Evolutionary conservation across 805 yeast species (phyloP), one percentile per base, ranked within the genome.

Genomic region (Metschnikowia lunata): DNA sequence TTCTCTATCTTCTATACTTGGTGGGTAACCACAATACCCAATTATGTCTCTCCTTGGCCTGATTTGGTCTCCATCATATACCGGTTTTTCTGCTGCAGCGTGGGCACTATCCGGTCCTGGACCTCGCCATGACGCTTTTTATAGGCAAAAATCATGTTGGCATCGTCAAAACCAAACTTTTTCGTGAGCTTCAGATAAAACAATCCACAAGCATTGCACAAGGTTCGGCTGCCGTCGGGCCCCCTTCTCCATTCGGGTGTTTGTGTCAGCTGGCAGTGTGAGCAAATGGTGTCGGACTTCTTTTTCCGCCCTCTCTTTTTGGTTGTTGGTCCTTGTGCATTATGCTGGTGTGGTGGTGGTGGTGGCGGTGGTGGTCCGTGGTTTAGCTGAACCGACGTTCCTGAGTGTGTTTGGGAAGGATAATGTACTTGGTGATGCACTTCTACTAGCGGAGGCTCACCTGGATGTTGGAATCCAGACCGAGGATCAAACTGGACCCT

Each of bases 161-260:
- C 81, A 28, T 57, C 67, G 6, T 62, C 63, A 3, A 51, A 41
- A 1, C 81, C 82, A 47, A 67, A 61, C 47, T 69, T 71, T 51
- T 73, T 81, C 5, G 73, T 66, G 43, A 85, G 58, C 56, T 85
- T 85, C 12, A 84, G 73, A 57, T 76, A 83, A 55, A 81, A 85
- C 38, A 90, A 67, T 0, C 97, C 97, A 66, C 97, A 90, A 0
- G 97, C 97, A 62, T 89, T 89, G 64, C 97, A 89, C 47, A 89
- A 69, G 0, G 91, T 85, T 55, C 88, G 75, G 5, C 82, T 79
- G 0, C 96, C 95, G 45, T 78, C 76, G 1, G 96, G 96, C 0
- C 97, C 97, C 48, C 84, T 72, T 58, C 97, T 74, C 97, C 97
- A 89, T 62, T 90, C 97, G 0, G 97, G 97, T 0, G 96, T 86